Percentiles rank a stretch among this genome's conserved stretches.
phyloP scores from a whole-genome alignment of 495 filamentous ascomycete species.

The Tuber melanosporum region DNA sequence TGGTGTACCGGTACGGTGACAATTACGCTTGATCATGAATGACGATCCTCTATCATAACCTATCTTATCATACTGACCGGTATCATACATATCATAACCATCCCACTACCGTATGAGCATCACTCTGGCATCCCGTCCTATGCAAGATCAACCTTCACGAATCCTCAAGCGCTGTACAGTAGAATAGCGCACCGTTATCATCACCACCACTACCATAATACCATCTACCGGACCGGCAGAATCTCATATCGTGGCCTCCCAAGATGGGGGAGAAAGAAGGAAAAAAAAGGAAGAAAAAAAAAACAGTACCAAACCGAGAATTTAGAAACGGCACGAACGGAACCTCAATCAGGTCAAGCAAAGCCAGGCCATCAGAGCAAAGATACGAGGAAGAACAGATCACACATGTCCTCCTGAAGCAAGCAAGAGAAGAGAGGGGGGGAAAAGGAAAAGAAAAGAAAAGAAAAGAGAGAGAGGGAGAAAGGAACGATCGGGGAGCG shows the following conservation, averaged over 20 bases:
- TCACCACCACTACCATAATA: background rate
- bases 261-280: background rate
- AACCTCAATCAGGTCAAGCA: slow-evolving; percentile 1
- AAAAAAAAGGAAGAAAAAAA: background rate
- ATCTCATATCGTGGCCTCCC: background rate
- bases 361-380: background rate
- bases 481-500: background rate
- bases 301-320: background rate
- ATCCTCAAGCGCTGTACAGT: background rate
- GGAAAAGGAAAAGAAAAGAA: background rate
- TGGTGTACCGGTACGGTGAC: background rate
- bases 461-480: background rate
- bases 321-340: background rate
- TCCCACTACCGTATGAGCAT: background rate
- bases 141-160: background rate
- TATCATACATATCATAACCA: background rate
- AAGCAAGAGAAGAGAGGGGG: background rate
- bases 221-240: background rate
- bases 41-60: background rate
- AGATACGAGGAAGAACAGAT: background rate
- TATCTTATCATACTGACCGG: background rate
- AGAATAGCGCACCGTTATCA: background rate
- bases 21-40: background rate
- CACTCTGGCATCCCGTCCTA: background rate
- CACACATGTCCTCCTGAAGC: background rate